phyloP scores from a whole-genome alignment of 352 stramenopile genomes.

The Globisporangium megalacanthum region DNA sequence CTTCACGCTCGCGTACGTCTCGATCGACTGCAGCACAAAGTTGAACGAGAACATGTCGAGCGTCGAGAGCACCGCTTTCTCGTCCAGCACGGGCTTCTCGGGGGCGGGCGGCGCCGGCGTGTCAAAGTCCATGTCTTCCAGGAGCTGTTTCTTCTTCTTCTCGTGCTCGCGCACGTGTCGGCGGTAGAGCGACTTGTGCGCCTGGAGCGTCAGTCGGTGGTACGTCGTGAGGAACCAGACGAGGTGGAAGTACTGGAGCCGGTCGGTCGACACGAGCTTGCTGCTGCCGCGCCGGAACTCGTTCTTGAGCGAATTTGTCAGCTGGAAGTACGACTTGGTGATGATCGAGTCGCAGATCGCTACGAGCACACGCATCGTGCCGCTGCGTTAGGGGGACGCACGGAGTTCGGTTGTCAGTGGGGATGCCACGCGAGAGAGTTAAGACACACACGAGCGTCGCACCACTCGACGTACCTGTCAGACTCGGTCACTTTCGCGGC shows the following conservation, averaged over 20 bases:
- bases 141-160: constrained; percentile 41
- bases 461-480: constrained; percentile 33
- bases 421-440: not conserved
- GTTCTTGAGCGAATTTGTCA: constrained; percentile 83
- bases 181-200: constrained; percentile 63
- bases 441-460: not conserved
- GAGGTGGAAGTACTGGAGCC: constrained; percentile 86
- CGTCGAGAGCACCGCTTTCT: constrained; percentile 78
- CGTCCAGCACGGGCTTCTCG: constrained; percentile 51
- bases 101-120: constrained; percentile 28
- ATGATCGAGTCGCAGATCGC: constrained; percentile 73
- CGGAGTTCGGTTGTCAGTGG: too few relatives aligned
- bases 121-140: constrained; percentile 52
- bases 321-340: constrained; percentile 76
- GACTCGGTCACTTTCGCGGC: constrained; percentile 57
- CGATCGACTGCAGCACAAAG: constrained; percentile 85
- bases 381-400: constrained; percentile 13
- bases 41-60: constrained; percentile 91
- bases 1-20: constrained; percentile 76
- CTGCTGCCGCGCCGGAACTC: constrained; percentile 81
- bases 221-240: constrained; percentile 84
- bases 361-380: constrained; percentile 58
- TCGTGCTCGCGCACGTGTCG: constrained; percentile 46
- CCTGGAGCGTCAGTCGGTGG: constrained; percentile 72
- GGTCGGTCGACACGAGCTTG: constrained; percentile 80